Conservation (phyloP, 495 filamentous ascomycete species). For the Aspergillus incahuasiensis region DNA sequence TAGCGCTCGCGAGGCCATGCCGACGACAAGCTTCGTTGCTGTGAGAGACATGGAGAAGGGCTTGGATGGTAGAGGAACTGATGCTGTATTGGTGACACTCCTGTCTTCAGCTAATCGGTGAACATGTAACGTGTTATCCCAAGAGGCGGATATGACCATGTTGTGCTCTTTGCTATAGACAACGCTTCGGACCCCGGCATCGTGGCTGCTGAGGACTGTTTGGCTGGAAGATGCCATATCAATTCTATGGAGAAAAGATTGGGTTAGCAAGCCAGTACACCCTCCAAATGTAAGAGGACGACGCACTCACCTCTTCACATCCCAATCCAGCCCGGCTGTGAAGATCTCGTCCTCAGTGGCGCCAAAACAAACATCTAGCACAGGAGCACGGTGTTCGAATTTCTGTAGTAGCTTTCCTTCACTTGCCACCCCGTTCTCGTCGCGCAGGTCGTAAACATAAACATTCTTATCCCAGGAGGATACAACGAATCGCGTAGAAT, state of each 20-base stretch:
- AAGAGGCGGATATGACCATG: constrained; percentile 81
- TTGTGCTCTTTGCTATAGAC: constrained; percentile 73
- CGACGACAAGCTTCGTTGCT: constrained; percentile 81
- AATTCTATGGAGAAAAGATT: constrained; percentile 47
- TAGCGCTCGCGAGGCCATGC: constrained; percentile 86
- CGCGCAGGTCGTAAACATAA: constrained; percentile 78
- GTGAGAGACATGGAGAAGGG: constrained; percentile 81
- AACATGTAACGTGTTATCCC: constrained; percentile 87
- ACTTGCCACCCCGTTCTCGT: constrained; percentile 51
- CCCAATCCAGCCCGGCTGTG: constrained; percentile 78
- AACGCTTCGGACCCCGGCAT: constrained; percentile 72
- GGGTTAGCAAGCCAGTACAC: not conserved
- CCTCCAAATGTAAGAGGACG: not conserved
- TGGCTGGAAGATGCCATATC: constrained; percentile 67
- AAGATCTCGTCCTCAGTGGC: constrained; percentile 73
- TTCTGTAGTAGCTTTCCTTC: constrained; percentile 61
- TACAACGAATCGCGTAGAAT: constrained; percentile 67
- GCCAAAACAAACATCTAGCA: constrained; percentile 90
- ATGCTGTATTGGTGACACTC: constrained; percentile 40
- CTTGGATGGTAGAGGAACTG: constrained; percentile 72
- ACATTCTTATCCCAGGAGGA: constrained; percentile 93
- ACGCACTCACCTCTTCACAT: constrained; percentile 62
- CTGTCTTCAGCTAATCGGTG: constrained; percentile 52
- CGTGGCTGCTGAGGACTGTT: constrained; percentile 72
- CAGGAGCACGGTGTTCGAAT: constrained; percentile 78